Conservation (phyloP, 371 early-diverging fungal genomes). For the Syncephalastrum racemosum region DNA sequence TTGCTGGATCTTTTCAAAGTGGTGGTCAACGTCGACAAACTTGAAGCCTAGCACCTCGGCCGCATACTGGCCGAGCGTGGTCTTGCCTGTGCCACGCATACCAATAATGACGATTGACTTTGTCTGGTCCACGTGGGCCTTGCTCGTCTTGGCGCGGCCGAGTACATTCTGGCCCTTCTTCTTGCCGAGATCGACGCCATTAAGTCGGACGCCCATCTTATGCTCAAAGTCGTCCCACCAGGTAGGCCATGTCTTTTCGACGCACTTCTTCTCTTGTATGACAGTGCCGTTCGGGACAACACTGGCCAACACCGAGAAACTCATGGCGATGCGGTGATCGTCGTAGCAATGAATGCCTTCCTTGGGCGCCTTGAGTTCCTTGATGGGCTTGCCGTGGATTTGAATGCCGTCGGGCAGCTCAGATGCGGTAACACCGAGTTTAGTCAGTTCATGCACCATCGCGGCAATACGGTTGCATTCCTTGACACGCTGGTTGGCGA, state of each 20-base stretch:
- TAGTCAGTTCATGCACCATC: conserved; percentile 90
- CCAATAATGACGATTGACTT: conserved; percentile 88
- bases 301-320: conserved; percentile 84
- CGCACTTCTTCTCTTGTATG: conserved; percentile 92
- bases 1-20: conserved; percentile 69
- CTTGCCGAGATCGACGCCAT: conserved; percentile 72
- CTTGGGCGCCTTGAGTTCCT: conserved; percentile 55
- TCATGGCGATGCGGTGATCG: conserved; percentile 98
- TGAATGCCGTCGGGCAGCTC: conserved; percentile 92
- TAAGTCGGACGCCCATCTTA: conserved; percentile 69
- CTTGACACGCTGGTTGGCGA: conserved; percentile 97
- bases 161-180: conserved; percentile 34
- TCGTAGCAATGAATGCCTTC: conserved; percentile 90
- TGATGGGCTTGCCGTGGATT: conserved; percentile 71
- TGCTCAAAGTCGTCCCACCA: conserved; percentile 96
- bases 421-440: conserved; percentile 83
- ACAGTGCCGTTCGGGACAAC: conserved; percentile 75
- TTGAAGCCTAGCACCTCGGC: conserved; percentile 65
- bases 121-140: conserved; percentile 24
- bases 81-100: conserved; percentile 98
- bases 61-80: conserved; percentile 77
- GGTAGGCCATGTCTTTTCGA: conserved; percentile 97
- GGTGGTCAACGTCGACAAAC: conserved; percentile 89
- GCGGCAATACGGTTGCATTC: conserved; percentile 97
- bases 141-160: conserved; percentile 15